Percentiles rank a stretch among this genome's conserved stretches.
phyloP scores from a whole-genome alignment of 2,329 filamentous ascomycete species.

The Pestalotiopsis sp. region DNA sequence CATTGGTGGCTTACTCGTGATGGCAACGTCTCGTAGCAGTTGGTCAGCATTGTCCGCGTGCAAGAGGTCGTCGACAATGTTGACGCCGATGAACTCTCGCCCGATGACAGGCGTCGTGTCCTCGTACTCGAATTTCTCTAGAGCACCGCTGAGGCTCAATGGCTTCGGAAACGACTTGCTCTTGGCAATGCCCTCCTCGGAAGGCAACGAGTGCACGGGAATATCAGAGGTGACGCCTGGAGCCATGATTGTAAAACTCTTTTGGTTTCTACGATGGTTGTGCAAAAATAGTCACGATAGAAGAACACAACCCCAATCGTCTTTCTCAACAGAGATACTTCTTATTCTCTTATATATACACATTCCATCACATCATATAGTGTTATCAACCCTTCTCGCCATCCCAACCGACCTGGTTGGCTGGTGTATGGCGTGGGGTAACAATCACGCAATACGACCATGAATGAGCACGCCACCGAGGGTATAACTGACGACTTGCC shows the following conservation, averaged over 20 bases:
- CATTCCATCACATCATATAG: not conserved
- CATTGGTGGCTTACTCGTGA: constrained; percentile 49
- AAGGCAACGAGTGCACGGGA: constrained; percentile 5
- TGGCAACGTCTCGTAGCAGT: constrained; percentile 60
- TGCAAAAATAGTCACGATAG: not conserved
- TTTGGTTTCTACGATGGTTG: not conserved
- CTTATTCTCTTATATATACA: not conserved
- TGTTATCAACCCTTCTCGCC: not conserved
- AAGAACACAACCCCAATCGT: not conserved
- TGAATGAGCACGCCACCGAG: not conserved
- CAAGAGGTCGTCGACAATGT: constrained; percentile 57
- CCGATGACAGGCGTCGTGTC: constrained; percentile 59
- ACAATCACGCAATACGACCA: constrained; percentile 2
- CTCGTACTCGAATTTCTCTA: constrained; percentile 46
- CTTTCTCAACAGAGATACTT: not conserved
- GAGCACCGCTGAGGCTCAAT: constrained; percentile 36
- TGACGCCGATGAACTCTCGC: constrained; percentile 52
- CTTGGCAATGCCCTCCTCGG: constrained; percentile 1
- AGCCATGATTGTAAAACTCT: constrained; percentile 16
- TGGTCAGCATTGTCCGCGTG: constrained; percentile 54
- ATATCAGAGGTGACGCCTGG: constrained; percentile 7
- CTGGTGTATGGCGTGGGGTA: not conserved
- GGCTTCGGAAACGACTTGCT: constrained; percentile 20
- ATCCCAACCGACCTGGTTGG: not conserved
- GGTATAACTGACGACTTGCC: not conserved